Evolutionary conservation across 108 stramenopile species (phyloP).

Genomic region (Cyclotella distinguenda): DNA sequence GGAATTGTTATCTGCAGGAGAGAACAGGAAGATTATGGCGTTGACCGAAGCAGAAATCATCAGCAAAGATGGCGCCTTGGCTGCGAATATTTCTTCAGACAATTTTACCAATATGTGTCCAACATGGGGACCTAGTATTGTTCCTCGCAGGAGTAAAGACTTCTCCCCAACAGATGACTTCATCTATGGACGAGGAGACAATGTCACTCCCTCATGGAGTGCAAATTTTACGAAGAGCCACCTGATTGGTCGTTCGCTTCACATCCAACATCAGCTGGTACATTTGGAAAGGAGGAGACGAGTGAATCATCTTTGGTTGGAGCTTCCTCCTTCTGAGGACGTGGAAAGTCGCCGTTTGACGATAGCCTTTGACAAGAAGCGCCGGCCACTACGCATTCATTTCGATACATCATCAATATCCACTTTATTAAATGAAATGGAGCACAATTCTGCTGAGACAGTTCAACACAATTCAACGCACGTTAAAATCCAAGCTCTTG

Average conservation of each 20-base stretch:
- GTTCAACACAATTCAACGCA: conserved; percentile 21
- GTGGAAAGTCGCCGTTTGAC: conserved; percentile 19
- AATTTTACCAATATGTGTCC: conserved; percentile 28
- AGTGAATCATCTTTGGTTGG: not conserved
- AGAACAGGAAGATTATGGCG: not conserved
- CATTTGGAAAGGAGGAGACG: conserved; percentile 18
- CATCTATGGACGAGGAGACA: not conserved
- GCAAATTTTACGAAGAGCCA: conserved; percentile 1
- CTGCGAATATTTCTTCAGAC: not conserved
- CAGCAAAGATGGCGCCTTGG: not conserved
- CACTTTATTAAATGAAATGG: conserved; percentile 17
- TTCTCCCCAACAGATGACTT: not conserved
- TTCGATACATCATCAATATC: conserved; percentile 30
- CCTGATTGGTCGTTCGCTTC: conserved; percentile 17
- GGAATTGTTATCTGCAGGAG: not conserved
- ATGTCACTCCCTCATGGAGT: not conserved
- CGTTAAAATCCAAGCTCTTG: conserved; percentile 19
- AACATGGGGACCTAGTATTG: conserved; percentile 38
- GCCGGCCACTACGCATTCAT: conserved; percentile 10
- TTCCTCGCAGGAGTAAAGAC: conserved; percentile 21
- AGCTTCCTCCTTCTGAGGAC: conserved; percentile 25
- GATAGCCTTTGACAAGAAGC: conserved; percentile 13
- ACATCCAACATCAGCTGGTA: conserved; percentile 30
- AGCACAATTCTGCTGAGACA: conserved; percentile 22
- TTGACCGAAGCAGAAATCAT: not conserved